Conservation (phyloP, 148 eudicot genomes). For the Diospyros lotus region DNA sequence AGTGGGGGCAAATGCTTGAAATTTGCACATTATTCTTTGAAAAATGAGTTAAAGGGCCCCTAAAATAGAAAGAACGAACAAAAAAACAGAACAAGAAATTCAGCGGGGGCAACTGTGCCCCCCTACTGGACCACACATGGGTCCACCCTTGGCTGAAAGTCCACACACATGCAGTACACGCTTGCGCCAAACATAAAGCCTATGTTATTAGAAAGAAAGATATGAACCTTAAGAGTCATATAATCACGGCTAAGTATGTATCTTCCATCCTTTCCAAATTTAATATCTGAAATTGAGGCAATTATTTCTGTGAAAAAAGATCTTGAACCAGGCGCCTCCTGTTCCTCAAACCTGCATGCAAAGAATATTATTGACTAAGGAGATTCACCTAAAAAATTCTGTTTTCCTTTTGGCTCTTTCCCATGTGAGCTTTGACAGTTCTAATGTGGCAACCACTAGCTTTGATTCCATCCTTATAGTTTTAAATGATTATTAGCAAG, state of each 20-base stretch:
- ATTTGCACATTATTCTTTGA: too few species aligned
- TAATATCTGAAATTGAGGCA: conserved; percentile 74
- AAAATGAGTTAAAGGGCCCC: too few species aligned
- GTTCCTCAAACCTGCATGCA: conserved; percentile 66
- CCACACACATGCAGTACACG: neutral
- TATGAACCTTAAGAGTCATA: conserved; percentile 70
- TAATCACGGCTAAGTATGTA: conserved; percentile 73
- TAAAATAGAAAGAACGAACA: too few species aligned
- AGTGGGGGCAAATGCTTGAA: too few species aligned
- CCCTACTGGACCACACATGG: too few species aligned
- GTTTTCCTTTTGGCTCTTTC: too few species aligned
- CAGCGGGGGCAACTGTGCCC: neutral
- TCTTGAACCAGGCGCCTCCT: conserved; percentile 69
- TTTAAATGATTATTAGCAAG: neutral
- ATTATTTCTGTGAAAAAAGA: conserved; percentile 78
- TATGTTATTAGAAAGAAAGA: conserved; percentile 10
- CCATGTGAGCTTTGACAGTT: neutral
- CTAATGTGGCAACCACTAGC: neutral
- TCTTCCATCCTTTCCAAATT: conserved; percentile 73
- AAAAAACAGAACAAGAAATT: neutral
- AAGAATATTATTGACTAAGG: neutral
- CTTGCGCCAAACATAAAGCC: neutral
- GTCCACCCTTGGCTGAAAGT: too few species aligned
- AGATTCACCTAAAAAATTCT: too few species aligned
- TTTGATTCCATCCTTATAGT: neutral